These are phyloP conservation scores for Penicillium sp. DNA, from an alignment of 2,329 filamentous ascomycete genomes.

Conservation along the genomic window DNA sequence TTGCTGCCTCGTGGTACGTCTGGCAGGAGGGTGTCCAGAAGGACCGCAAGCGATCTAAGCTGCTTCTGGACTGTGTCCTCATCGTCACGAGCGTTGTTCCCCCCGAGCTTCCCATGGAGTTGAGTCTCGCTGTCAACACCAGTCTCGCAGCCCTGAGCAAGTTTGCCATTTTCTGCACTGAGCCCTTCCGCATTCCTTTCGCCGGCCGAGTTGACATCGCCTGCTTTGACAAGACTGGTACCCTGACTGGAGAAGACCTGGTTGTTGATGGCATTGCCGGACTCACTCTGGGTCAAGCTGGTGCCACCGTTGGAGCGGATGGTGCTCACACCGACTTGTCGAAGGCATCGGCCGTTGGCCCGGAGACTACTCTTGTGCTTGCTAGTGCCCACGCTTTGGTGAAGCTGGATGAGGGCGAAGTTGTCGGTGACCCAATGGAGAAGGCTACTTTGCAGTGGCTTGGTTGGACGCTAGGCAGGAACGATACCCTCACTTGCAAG, in stretches of 20 bases:
- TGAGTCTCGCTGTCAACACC: conserved; percentile 96
- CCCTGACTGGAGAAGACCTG: conserved; percentile 91
- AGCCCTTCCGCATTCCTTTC: conserved; percentile 96
- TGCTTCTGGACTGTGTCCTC: conserved; percentile 93
- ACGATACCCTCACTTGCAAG: conserved; percentile 79
- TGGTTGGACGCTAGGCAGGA: conserved; percentile 88
- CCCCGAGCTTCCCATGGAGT: conserved; percentile 97
- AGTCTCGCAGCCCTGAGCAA: conserved; percentile 92
- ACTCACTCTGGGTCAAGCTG: conserved; percentile 69
- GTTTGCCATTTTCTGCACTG: conserved; percentile 97
- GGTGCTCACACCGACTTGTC: conserved; percentile 81
- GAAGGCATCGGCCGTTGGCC: conserved; percentile 67
- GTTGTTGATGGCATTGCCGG: conserved; percentile 97
- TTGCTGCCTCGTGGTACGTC: conserved; percentile 98
- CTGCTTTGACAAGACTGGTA: conserved; percentile 98
- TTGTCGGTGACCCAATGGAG: conserved; percentile 98
- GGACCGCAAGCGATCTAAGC: conserved; percentile 95
- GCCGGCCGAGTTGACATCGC: conserved; percentile 93
- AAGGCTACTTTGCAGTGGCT: conserved; percentile 89
- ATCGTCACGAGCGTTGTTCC: conserved; percentile 98
- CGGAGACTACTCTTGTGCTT: conserved; percentile 88
- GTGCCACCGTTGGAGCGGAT: conserved; percentile 70
- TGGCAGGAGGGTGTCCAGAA: conserved; percentile 95
- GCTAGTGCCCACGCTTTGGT: conserved; percentile 95
- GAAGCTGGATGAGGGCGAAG: conserved; percentile 92